Conservation (phyloP, 2,329 filamentous ascomycete genomes). For the Juglanconis juglandina region DNA sequence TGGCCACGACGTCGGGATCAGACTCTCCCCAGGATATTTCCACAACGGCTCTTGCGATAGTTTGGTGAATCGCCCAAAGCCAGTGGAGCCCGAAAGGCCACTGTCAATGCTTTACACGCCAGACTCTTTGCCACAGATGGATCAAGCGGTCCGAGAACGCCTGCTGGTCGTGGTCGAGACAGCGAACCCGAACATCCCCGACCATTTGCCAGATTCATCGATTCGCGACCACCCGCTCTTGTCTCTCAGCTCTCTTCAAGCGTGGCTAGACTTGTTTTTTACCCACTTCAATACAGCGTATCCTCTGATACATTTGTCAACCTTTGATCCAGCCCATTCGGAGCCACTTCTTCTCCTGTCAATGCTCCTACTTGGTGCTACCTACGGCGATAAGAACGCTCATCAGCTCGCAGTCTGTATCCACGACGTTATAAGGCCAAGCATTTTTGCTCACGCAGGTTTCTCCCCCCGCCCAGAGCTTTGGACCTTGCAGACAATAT, state of each 20-base stretch:
- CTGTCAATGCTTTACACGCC: slow-evolving; percentile 23
- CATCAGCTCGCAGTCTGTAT: slow-evolving; percentile 61
- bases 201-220: slow-evolving; percentile 32
- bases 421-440: slow-evolving; percentile 56
- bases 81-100: slow-evolving; percentile 23
- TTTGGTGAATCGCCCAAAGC: not conserved
- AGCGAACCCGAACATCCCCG: slow-evolving; percentile 37
- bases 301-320: slow-evolving; percentile 56
- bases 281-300: slow-evolving; percentile 58
- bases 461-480: slow-evolving; percentile 58
- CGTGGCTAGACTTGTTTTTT: slow-evolving; percentile 58
- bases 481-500: slow-evolving; percentile 59
- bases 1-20: too few relatives aligned
- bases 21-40: too few relatives aligned
- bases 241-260: slow-evolving; percentile 47
- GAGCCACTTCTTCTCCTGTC: slow-evolving; percentile 53
- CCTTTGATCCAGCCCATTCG: slow-evolving; percentile 47
- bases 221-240: slow-evolving; percentile 50
- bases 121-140: slow-evolving; percentile 29
- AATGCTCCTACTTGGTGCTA: slow-evolving; percentile 58
- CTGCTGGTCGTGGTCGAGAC: slow-evolving; percentile 50
- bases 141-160: slow-evolving; percentile 37
- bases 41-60: not conserved
- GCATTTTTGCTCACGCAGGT: slow-evolving; percentile 54
- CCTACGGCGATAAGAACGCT: slow-evolving; percentile 55